Evolutionary conservation across 164 flowering plant species (phyloP).

Genomic region (Magnolia changhungtana): DNA sequence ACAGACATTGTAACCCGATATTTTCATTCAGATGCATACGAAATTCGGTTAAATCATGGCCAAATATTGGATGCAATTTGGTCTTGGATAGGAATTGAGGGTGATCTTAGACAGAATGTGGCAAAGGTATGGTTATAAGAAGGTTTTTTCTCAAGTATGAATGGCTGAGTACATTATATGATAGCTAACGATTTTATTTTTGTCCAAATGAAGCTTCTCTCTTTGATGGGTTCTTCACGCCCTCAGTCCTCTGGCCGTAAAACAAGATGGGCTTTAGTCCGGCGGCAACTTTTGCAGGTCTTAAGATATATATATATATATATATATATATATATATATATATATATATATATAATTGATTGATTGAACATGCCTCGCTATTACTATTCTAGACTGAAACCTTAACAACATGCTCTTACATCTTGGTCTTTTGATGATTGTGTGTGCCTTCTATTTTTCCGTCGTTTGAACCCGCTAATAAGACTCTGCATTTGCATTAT

Average conservation of each 20-base stretch:
- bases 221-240: slow-evolving; percentile 66
- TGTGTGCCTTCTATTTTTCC: not conserved
- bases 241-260: slow-evolving; percentile 84
- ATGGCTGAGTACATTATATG: not conserved
- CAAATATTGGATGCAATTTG: slow-evolving; percentile 79
- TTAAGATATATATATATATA: slow-evolving; percentile 1
- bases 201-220: slow-evolving; percentile 59
- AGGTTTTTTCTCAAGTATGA: not conserved
- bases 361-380: not conserved
- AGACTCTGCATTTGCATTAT: no score
- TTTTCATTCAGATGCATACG: slow-evolving; percentile 55
- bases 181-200: slow-evolving; percentile 11
- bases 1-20: slow-evolving; percentile 56
- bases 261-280: slow-evolving; percentile 74
- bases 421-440: not conserved
- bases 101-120: slow-evolving; percentile 69
- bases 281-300: slow-evolving; percentile 93
- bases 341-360: not conserved
- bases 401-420: not conserved
- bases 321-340: no score
- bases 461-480: no score
- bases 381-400: not conserved
- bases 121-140: slow-evolving; percentile 59
- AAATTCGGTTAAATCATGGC: slow-evolving; percentile 82
- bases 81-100: slow-evolving; percentile 85